phyloP scores from a whole-genome alignment of 2,329 filamentous ascomycete genomes.

The Phaeosphaeriaceae sp. region DNA sequence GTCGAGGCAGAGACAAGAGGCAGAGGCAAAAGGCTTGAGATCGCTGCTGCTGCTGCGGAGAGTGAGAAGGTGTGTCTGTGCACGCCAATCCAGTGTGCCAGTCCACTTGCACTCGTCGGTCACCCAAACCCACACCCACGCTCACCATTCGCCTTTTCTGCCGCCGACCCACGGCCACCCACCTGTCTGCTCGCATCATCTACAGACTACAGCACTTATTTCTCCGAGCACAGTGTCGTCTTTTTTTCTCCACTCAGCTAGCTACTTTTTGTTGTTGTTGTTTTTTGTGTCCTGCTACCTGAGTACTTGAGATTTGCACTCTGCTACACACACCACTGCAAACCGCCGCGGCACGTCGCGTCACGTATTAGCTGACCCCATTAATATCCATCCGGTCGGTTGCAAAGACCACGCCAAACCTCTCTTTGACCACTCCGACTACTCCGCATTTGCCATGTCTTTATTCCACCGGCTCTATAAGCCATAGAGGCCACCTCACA shows the following conservation, averaged over 20 bases:
- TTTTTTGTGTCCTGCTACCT: too few relatives aligned
- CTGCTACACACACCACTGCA: too few relatives aligned
- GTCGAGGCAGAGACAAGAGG: slow-evolving; percentile 24
- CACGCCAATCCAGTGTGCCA: too few relatives aligned
- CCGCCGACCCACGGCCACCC: slow-evolving; percentile 10
- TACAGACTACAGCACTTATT: too few relatives aligned
- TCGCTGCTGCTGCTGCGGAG: too few relatives aligned
- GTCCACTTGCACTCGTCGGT: background rate
- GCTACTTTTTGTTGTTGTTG: too few relatives aligned
- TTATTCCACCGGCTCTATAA: slow-evolving; percentile 7
- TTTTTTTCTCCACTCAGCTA: too few relatives aligned
- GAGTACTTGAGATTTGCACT: too few relatives aligned
- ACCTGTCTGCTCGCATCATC: background rate
- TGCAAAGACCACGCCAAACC: slow-evolving; percentile 13
- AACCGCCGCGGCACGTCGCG: slow-evolving; percentile 10
- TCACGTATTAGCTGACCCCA: slow-evolving; percentile 21
- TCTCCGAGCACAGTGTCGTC: too few relatives aligned
- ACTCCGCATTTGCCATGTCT: background rate
- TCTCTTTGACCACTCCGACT: slow-evolving; percentile 12
- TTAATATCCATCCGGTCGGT: slow-evolving; percentile 31
- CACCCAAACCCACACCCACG: background rate
- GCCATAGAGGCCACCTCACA: background rate
- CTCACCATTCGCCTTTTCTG: slow-evolving; percentile 16
- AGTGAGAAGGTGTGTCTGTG: too few relatives aligned
- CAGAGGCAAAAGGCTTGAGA: too few relatives aligned